Base-by-base conservation (phyloP, 106 monocot species). In the Narthecium ossifragum region DNA sequence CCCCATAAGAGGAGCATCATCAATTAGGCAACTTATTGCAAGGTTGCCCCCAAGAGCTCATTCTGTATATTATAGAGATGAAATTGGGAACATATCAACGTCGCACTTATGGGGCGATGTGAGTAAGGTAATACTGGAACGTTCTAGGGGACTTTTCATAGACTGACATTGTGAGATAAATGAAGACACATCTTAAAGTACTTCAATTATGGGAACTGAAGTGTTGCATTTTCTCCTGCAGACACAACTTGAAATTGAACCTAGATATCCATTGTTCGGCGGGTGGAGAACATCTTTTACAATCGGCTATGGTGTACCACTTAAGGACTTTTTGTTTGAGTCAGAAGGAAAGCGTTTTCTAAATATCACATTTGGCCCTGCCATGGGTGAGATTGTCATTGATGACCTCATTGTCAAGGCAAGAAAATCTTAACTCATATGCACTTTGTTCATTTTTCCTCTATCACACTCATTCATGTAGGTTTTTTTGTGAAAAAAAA, bases 21-120 rank as follows among this genome's bases (percentile, higher is more conserved):
- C 86, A 34, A 78, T 90, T 33, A 98, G 74, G 59, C 69, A 71
- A 61, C 81, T 98, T 51, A 61, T 79, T 73, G 86, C 86, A 18
- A 74, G 69, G 65, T 71, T 98, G 78, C 96, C 96, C 51, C 84
- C 90, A 62, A 70, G 90, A 51, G 90, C 90, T 50, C 90, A 90
- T 75, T 98, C 90, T 63, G 70, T 98, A 47, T 90, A 90, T 63
- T 98, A 98, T 54, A 90, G 96, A 75, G 96, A 98, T 84, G 96
- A 98, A 68, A 98, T 98, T 55, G 90, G 90, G 13, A 98, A 98
- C 64, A 80, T 90, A 26, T 98, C 96, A 29, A 90, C 96, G 32
- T 98, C 96, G 54, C 75, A 90, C 56, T 59, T 98, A 28, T 86
- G 80, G 90, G 70, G 81, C 53, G 83, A 83, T 67, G 86, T 84